Evolutionary conservation across 2,329 filamentous ascomycete species (phyloP), one percentile per base, ranked within the genome.

Genomic region (Leptographium galeiforme): DNA sequence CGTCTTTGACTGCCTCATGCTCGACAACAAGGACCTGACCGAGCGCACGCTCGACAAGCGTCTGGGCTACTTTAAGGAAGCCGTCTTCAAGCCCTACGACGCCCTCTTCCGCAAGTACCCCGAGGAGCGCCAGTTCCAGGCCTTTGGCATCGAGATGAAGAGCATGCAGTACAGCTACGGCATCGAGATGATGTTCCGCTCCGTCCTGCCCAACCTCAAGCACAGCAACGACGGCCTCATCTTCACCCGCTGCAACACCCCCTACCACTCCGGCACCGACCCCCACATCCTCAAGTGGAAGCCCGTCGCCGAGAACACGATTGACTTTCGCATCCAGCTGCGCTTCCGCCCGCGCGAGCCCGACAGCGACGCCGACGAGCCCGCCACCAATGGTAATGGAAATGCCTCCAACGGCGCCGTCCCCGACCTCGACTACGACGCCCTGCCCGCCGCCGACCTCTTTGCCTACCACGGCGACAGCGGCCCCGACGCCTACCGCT

Each of bases 281-380:
- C 80, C 81, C 50, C 85, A 95, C 66, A 98, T 96, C 58, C 74
- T 98, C 41, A 98, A 98, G 68, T 98, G 93, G 93, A 98, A 98
- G 70, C 89, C 91, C 0, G 88, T 89, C 5, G 77, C 87, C 59
- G 93, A 98, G 67, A 98, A 98, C 71, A 95, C 89, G 0, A 82
- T 98, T 60, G 93, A 98, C 66, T 96, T 95, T 67, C 79, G 85
- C 44, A 76, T 97, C 61, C 79, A 79, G 51, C 76, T 98, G 45
- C 74, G 78, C 13, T 97, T 96, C 48, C 53, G n/a, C n/a, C 45
- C 33, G 5, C 51, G 85, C 41, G 78, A 79, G 48, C 78, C 80
- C 36, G 84, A 87, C n/a, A 84, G 82, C 18, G 78, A 80, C 48
- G 74, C 81, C 61, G 64, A 76, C 32, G 33, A 33, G 46, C 8